Conservation (phyloP, 2,329 filamentous ascomycete genomes). For the Epichloe coenophiala region DNA sequence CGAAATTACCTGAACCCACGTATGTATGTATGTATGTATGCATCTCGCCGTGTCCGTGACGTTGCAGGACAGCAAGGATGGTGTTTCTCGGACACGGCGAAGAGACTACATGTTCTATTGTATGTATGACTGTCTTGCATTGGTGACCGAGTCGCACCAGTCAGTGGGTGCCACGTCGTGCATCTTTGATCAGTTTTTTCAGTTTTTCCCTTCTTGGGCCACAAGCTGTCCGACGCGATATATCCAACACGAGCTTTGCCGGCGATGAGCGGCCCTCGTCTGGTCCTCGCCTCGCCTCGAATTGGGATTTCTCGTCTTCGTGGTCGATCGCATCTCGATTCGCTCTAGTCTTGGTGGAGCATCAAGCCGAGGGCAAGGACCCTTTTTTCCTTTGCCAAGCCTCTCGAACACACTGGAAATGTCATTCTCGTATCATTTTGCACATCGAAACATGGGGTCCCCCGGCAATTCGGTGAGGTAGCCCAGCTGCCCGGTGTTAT, state of each 20-base stretch:
- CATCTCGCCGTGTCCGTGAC: too few species aligned
- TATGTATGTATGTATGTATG: rapidly evolving
- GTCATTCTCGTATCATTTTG: background rate
- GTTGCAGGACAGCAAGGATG: too few species aligned
- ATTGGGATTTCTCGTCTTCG: background rate
- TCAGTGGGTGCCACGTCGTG: background rate
- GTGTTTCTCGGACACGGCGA: too few species aligned
- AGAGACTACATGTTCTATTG: too few species aligned
- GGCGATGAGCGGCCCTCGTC: too few species aligned
- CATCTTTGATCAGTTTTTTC: too few species aligned
- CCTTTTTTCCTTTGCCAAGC: background rate
- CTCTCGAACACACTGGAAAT: background rate
- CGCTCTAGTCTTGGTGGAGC: background rate
- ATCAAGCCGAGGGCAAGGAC: background rate
- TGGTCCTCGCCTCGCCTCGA: background rate
- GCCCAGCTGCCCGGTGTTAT: too few species aligned
- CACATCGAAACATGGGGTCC: background rate
- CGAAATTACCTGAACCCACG: too few species aligned
- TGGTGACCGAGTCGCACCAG: background rate
- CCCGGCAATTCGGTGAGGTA: background rate
- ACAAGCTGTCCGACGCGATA: background rate
- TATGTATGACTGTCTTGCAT: too few species aligned
- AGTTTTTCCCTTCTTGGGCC: too few species aligned
- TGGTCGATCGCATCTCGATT: background rate
- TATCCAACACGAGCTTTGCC: background rate